These are phyloP conservation scores for Heliamphora exappendiculata DNA, from an alignment of 148 eudicot genomes.

Conservation along the genomic window DNA sequence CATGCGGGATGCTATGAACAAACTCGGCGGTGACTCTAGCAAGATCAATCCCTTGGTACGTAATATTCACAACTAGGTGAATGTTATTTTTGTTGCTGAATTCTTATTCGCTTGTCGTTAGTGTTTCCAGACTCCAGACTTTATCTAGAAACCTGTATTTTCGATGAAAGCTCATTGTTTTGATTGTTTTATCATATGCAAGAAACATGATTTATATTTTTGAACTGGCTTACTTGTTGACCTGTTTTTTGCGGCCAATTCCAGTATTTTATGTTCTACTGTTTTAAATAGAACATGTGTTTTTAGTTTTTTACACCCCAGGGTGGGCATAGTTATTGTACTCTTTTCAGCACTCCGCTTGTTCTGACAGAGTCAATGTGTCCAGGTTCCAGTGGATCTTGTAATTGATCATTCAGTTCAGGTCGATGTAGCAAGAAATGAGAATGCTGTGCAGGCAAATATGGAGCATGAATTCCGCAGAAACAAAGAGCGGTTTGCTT, in stretches of 20 bases:
- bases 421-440: conserved; percentile 78
- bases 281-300: background rate
- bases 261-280: background rate
- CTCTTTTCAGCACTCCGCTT: background rate
- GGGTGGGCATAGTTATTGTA: background rate
- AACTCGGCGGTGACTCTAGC: conserved; percentile 63
- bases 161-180: background rate
- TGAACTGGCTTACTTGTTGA: background rate
- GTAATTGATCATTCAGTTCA: conserved; percentile 94
- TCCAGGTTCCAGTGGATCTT: conserved; percentile 95
- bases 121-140: background rate
- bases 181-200: background rate
- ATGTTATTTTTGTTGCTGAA: background rate
- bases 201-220: background rate
- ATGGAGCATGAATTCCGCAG: conserved; percentile 85
- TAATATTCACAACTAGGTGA: conserved; percentile 1
- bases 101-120: background rate
- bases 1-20: conserved; percentile 90
- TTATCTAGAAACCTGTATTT: background rate
- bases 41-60: conserved; percentile 87
- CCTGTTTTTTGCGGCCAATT: background rate
- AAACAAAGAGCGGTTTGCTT: conserved; percentile 88
- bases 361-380: background rate
- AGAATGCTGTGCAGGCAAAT: conserved; percentile 74
- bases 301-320: background rate